Evolutionary conservation across 202 grass and related monocot species (phyloP), one percentile per base, ranked within the genome.

Genomic region (Zizania palustris): DNA sequence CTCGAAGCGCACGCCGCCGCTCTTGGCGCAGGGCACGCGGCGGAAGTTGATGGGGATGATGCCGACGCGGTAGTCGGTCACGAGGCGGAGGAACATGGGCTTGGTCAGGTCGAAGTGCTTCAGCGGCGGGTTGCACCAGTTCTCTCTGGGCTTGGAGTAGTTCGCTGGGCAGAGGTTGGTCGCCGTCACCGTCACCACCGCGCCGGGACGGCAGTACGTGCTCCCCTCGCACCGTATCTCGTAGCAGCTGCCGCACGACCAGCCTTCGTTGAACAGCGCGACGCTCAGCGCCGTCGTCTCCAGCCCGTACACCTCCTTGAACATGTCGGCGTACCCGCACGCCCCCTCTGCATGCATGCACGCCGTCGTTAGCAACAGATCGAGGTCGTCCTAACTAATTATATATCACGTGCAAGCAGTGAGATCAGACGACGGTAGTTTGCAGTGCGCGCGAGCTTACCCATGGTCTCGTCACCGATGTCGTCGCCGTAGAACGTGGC

Each of bases 121-220:
- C 45, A 28, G 40, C 34, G 83, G 83, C 22, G 88, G 88, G 74
- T 90, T 90, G 79, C 88, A 90, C 83, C 83, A 86, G 68, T 86
- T 74, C 14, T 71, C 74, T 38, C 45, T 34, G 0, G 87, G 78
- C 57, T 80, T 80, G 1, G 83, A 80, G 73, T 82, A 86, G 73
- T 90, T 90, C 5, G 81, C 80, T 21, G 86, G 81, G 57, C 86
- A 88, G 0, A 67, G 14, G 60, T 86, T 86, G 9, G 83, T 81
- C 19, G 68, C 83, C 11, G 83, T 80, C 14, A 85, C 22, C 1
- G 45, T 46, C 3, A 81, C 45, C 1, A 38, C 1, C 0, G 72
- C n/a, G 46, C 49, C 65, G 7, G 45, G 18, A 0, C n/a, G 16
- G 77, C 84, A 87, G 15, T 18, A 41, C 4, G 54, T 9, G 37